A percentile compares a stretch with the other conserved stretches of the same genome.
Evolutionary conservation across 306 rosid genomes (phyloP).

Genomic region (Chamaecrista fasciculata): DNA sequence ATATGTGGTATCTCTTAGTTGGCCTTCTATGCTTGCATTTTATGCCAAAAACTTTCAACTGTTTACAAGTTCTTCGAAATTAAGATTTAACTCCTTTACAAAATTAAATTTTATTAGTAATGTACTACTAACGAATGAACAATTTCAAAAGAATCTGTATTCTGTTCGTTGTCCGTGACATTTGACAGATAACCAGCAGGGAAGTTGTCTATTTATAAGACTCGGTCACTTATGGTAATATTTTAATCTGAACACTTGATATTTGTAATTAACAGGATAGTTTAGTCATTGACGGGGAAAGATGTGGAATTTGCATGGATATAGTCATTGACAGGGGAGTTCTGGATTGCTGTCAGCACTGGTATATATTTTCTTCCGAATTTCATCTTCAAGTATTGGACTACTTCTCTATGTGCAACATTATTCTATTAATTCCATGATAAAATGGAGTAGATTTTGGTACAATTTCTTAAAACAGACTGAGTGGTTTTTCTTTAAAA

Average conservation of each 20-base stretch:
- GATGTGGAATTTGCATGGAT: conserved; percentile 98
- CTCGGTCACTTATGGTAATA: conserved; percentile 10
- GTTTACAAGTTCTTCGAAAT: not conserved
- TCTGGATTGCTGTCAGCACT: conserved; percentile 96
- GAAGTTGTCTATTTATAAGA: not conserved
- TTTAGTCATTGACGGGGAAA: conserved; percentile 58
- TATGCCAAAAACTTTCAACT: not conserved
- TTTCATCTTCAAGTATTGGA: conserved; percentile 14
- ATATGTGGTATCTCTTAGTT: not conserved
- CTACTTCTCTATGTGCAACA: not conserved
- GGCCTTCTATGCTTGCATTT: not conserved
- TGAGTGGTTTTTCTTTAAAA: not conserved
- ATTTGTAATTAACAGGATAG: conserved; percentile 49
- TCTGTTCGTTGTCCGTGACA: not conserved
- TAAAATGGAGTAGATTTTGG: not conserved
- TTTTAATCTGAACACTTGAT: not conserved
- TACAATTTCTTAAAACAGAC: not conserved
- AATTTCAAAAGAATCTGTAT: not conserved
- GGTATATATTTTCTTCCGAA: conserved; percentile 49
- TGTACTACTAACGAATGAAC: not conserved
- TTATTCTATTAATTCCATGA: not conserved
- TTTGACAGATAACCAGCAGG: not conserved
- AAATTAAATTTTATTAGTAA: not conserved
- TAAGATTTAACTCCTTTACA: not conserved
- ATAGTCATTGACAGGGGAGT: conserved; percentile 82